These are phyloP conservation scores for Osmanthus fragrans DNA, from an alignment of 257 asterid genomes.

Conservation along the genomic window DNA sequence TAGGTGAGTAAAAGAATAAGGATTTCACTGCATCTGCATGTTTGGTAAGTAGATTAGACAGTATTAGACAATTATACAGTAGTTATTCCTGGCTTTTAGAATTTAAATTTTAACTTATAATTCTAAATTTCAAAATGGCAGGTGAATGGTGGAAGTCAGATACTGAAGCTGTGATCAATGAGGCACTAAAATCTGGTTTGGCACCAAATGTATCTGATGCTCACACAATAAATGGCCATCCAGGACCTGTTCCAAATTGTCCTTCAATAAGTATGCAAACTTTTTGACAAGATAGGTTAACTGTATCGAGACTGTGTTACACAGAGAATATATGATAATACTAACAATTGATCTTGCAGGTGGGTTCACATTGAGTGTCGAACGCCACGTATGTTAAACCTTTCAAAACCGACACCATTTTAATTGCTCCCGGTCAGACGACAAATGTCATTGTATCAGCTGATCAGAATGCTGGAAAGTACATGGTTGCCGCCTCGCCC, in stretches of 20 bases:
- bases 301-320: background rate
- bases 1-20: constrained; percentile 32
- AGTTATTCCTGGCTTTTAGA: background rate
- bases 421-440: constrained; percentile 70
- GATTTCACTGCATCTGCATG: background rate
- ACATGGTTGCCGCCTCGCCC: constrained; percentile 50
- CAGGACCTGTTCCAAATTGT: constrained; percentile 50
- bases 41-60: background rate
- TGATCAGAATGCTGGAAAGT: constrained; percentile 36
- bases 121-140: constrained; percentile 11
- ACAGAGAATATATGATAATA: background rate
- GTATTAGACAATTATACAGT: no score
- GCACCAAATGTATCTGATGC: constrained; percentile 78
- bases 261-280: constrained; percentile 32
- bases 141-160: constrained; percentile 88
- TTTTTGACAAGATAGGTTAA: background rate
- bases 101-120: background rate
- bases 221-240: constrained; percentile 70
- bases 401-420: constrained; percentile 48
- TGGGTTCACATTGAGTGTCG: constrained; percentile 43
- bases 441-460: constrained; percentile 47
- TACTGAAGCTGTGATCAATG: constrained; percentile 62
- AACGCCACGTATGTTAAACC: constrained; percentile 62
- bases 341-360: constrained; percentile 14
- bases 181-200: constrained; percentile 54